These are phyloP conservation scores for Panaeolus cyanescens DNA, from an alignment of 768 basidiomycete genomes.

Conservation along the genomic window DNA sequence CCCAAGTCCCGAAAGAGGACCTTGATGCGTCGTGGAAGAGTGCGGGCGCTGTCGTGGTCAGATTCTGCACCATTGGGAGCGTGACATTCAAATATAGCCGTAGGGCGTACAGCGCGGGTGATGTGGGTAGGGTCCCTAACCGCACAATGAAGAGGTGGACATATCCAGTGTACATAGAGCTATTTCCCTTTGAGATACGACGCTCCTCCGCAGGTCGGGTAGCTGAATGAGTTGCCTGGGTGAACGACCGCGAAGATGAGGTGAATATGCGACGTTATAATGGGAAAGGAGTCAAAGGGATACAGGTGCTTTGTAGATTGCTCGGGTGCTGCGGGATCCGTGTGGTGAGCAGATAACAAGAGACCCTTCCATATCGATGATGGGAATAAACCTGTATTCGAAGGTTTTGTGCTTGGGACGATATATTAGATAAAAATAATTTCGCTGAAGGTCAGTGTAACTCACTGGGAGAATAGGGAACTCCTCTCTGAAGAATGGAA, in stretches of 20 bases:
- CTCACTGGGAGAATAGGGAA: constrained; percentile 8
- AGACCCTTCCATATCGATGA: not conserved
- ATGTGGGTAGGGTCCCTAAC: too few relatives aligned
- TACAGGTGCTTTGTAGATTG: not conserved
- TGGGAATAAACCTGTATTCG: not conserved
- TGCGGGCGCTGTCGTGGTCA: too few relatives aligned
- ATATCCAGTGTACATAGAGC: too few relatives aligned
- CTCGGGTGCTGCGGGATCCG: not conserved
- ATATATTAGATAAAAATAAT: not conserved
- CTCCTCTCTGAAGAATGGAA: not conserved
- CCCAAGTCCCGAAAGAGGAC: too few relatives aligned
- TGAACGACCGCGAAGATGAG: not conserved
- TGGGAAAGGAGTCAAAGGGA: not conserved
- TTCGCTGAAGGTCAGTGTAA: not conserved
- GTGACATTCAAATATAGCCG: too few relatives aligned
- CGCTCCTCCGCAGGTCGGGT: too few relatives aligned
- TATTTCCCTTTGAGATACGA: too few relatives aligned
- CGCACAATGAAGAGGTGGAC: too few relatives aligned
- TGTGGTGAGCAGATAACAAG: not conserved
- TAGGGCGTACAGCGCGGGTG: too few relatives aligned
- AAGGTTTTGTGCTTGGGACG: not conserved
- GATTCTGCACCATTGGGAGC: too few relatives aligned
- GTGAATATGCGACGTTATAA: not conserved
- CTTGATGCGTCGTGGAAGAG: too few relatives aligned
- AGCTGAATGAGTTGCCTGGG: not conserved